These are phyloP conservation scores for Coemansia sp. DNA, from an alignment of 192 early-diverging fungal species.

Conservation along the genomic window DNA sequence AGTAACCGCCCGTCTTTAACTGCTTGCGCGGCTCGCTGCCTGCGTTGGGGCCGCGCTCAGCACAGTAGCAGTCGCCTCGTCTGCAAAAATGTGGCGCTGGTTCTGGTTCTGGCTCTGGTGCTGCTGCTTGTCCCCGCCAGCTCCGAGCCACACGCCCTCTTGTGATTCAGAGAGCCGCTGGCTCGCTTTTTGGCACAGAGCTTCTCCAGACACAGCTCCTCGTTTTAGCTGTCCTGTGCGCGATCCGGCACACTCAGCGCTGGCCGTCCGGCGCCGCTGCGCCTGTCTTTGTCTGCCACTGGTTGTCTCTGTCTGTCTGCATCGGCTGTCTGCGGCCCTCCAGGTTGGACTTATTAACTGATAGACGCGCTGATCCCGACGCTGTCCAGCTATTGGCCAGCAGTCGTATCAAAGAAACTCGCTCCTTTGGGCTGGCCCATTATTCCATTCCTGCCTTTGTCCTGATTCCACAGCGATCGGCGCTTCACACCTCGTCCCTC, in stretches of 20 bases:
- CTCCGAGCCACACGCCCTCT: background rate
- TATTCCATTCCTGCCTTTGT: background rate
- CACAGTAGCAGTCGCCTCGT: conserved; percentile 5
- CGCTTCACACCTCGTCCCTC: background rate
- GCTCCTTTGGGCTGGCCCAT: background rate
- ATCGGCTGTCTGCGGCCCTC: background rate
- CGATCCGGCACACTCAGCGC: background rate
- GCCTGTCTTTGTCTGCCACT: background rate
- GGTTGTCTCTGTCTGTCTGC: background rate
- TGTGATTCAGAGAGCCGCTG: background rate
- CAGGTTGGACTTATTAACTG: background rate
- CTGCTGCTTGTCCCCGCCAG: background rate
- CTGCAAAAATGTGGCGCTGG: background rate
- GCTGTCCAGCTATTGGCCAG: background rate
- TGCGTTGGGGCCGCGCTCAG: conserved; percentile 1
- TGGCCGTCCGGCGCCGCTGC: background rate
- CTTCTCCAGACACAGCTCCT: too few species aligned
- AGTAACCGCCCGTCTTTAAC: conserved; percentile 1
- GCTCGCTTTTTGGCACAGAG: too few species aligned
- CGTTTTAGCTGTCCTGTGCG: background rate
- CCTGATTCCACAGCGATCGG: conserved; percentile 6
- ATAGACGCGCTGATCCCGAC: background rate
- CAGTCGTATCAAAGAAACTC: background rate
- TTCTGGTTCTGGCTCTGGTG: background rate
- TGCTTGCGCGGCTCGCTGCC: background rate